phyloP scores from a whole-genome alignment of 768 basidiomycete genomes.

The Pulveroboletus sp. region DNA sequence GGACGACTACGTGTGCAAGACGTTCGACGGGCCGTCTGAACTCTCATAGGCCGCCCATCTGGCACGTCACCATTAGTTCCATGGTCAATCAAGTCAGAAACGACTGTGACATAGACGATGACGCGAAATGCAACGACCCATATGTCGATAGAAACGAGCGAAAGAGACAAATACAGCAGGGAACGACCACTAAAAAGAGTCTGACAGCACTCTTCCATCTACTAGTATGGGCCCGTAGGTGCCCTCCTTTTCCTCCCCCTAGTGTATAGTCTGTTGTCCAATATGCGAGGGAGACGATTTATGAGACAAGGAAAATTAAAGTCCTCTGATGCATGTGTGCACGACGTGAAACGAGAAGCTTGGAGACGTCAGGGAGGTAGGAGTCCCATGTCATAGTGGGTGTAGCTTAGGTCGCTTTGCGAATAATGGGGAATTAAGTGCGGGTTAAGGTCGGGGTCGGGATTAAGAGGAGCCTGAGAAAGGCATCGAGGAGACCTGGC shows the following conservation, averaged over 20 bases:
- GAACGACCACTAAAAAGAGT: not conserved
- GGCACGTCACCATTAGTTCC: no score
- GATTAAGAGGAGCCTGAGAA: no score
- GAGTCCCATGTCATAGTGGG: conserved; percentile 16
- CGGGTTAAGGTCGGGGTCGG: no score
- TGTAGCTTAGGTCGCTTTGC: not conserved
- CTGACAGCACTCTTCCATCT: not conserved
- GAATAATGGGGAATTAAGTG: no score
- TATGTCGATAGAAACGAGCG: no score
- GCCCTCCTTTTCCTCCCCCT: not conserved
- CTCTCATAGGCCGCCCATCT: no score
- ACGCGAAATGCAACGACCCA: no score
- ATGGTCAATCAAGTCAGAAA: no score
- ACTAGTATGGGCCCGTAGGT: not conserved
- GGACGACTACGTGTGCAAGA: no score
- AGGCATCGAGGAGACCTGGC: not conserved
- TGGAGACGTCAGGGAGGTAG: no score
- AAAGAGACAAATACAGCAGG: not conserved
- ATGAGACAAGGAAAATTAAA: not conserved
- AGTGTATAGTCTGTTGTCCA: conserved; percentile 4
- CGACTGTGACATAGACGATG: no score
- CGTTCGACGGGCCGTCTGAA: no score
- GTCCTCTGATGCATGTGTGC: conserved; percentile 12
- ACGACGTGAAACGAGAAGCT: conserved; percentile 13
- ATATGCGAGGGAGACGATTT: not conserved